phyloP scores from a whole-genome alignment of 2,329 filamentous ascomycete genomes.

The Teratosphaeria nubilosa region DNA sequence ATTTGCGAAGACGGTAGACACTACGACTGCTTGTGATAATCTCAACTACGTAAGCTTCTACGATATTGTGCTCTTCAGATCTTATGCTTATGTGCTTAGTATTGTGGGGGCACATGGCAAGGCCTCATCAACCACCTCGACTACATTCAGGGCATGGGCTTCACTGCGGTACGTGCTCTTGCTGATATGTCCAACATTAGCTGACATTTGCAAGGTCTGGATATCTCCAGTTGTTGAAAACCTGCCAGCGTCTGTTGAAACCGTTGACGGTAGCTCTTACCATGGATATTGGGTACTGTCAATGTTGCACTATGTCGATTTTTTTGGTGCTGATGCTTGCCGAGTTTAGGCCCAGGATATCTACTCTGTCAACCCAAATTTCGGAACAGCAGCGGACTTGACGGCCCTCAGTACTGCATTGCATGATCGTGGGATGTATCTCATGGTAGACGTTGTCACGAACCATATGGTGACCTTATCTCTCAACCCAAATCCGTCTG shows the following conservation, averaged over 20 bases:
- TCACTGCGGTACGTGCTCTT: conserved; percentile 25
- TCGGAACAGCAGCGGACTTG: conserved; percentile 27
- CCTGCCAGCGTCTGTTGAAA: conserved; percentile 23
- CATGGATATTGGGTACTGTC: conserved; percentile 43
- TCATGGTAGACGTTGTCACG: conserved; percentile 2
- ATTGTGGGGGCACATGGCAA: conserved; percentile 41
- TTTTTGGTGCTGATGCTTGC: neutral
- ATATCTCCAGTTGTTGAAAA: conserved; percentile 46
- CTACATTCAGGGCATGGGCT: conserved; percentile 42
- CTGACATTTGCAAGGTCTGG: conserved; percentile 21
- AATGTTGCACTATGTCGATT: neutral
- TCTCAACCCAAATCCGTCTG: neutral
- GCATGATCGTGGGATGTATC: conserved; percentile 24
- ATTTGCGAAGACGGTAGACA: conserved; percentile 40
- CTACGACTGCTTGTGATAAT: conserved; percentile 36
- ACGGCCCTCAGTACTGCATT: conserved; percentile 22
- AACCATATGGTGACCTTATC: conserved; percentile 6
- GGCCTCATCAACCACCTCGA: conserved; percentile 35
- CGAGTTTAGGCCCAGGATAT: conserved; percentile 30
- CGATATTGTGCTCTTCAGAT: neutral
- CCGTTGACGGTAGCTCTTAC: conserved; percentile 33
- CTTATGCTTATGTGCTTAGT: conserved; percentile 8
- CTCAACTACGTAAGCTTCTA: conserved; percentile 6
- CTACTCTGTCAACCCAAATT: conserved; percentile 29
- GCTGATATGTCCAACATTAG: neutral